Base-by-base conservation (phyloP, 176 grass and related monocot genomes). In the Eleusine indica region DNA sequence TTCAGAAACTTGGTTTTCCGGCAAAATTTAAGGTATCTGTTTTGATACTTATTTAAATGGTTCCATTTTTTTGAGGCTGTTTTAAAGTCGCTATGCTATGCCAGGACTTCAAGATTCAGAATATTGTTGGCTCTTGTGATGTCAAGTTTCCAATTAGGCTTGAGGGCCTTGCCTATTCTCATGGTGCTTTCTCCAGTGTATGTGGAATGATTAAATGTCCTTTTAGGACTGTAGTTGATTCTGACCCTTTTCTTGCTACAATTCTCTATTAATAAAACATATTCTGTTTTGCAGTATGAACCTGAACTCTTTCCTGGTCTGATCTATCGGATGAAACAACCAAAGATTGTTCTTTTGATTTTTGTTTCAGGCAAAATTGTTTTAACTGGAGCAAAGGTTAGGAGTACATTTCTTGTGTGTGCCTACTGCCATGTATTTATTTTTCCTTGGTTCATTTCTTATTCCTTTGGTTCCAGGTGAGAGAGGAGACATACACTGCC, bases 351-450 rank as follows among this genome's bases (percentile, higher is more conserved):
- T 88, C 96, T 93, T 77, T 88, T 98, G 58, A 98, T 98, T 90
- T 98, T 98, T 74, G 96, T 98, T 78, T 98, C 96, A 49, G 96
- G 96, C 76, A 95, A 98, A 78, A 98, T 98, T 85, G 96, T 98
- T 82, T 92, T 98, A 37, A 98, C 93, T 37, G 96, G 91, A 5
- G 93, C 96, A 74, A 95, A 98, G 96, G 96, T 95, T 79, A 85
- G 76, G 5, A 30, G 1, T 79, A 70, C 12, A 43, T 77, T 71
- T 64, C 7, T 56, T 72, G 51, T 53, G 15, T 17, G 17, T 53
- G 51, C 14, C 14, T 53, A 40, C 35, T 6, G 5, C 7, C 0
- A 47, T 71, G 66, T 66, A 28, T 0, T 67, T 52, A 52, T 3
- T 80, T 32, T 54, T 43, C 10, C 9, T 5, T 38, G 0, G 1